These are phyloP conservation scores for Mediolabrus comicus DNA, from an alignment of 108 stramenopile genomes.

Conservation along the genomic window DNA sequence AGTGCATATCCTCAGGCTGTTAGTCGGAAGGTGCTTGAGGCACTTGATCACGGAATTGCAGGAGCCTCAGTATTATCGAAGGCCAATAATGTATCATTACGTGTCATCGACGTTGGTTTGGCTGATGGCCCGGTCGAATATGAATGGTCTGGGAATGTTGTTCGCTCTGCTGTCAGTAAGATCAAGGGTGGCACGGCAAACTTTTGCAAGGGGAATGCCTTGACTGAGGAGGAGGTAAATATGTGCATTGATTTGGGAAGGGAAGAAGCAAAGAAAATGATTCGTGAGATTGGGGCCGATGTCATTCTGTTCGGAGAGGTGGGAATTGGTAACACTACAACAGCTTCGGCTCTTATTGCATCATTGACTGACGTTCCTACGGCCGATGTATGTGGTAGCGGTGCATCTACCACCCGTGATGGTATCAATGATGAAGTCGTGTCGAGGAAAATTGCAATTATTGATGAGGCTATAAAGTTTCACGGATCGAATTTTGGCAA, in stretches of 20 bases:
- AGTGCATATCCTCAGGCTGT: conserved; percentile 73
- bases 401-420: conserved; percentile 55
- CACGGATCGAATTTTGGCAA: conserved; percentile 22
- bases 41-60: conserved; percentile 56
- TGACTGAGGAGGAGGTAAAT: conserved; percentile 57
- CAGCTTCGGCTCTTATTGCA: conserved; percentile 62
- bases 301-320: conserved; percentile 75
- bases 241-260: conserved; percentile 49
- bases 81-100: conserved; percentile 43
- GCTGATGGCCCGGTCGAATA: conserved; percentile 13
- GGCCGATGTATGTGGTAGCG: conserved; percentile 53
- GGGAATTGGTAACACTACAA: conserved; percentile 87
- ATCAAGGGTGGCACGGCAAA: conserved; percentile 58
- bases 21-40: conserved; percentile 55
- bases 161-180: conserved; percentile 31
- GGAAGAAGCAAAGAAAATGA: conserved; percentile 20
- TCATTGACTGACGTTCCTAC: conserved; percentile 47
- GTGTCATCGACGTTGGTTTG: conserved; percentile 79
- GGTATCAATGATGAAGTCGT: conserved; percentile 51
- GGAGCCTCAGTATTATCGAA: conserved; percentile 65
- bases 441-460: conserved; percentile 58
- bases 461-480: conserved; percentile 53
- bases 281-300: conserved; percentile 23
- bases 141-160: conserved; percentile 32
- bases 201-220: conserved; percentile 59